Evolutionary conservation across 148 eudicot genomes (phyloP).

Genomic region (Vaccinium corymbosum): DNA sequence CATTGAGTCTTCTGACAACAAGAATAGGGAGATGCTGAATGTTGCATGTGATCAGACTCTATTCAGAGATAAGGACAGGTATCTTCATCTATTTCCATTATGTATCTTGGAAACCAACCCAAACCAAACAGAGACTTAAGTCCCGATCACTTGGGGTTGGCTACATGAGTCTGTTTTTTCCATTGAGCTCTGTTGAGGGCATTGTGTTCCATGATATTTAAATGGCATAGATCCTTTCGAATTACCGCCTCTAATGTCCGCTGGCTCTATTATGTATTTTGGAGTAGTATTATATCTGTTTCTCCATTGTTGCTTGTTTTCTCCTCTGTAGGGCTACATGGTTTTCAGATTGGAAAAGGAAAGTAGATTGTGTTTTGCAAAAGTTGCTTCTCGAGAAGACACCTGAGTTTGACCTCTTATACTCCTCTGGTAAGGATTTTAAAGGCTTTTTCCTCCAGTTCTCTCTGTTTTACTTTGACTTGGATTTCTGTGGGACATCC

Average conservation of each 20-base stretch:
- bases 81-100: background rate
- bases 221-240: background rate
- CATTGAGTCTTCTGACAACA: constrained; percentile 36
- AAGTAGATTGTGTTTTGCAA: constrained; percentile 35
- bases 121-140: background rate
- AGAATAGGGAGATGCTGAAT: constrained; percentile 32
- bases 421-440: constrained; percentile 24
- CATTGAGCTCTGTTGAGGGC: background rate
- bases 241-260: background rate
- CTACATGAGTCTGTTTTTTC: background rate
- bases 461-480: background rate
- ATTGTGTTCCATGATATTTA: background rate
- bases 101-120: background rate
- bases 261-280: background rate
- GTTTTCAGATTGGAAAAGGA: constrained; percentile 55
- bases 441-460: constrained; percentile 23
- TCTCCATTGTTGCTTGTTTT: constrained; percentile 6
- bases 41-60: constrained; percentile 42
- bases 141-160: background rate
- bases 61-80: constrained; percentile 45
- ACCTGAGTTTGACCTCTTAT: constrained; percentile 19
- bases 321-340: constrained; percentile 46
- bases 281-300: background rate
- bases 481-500: background rate
- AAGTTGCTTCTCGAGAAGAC: constrained; percentile 25